A percentile compares a stretch with the other conserved stretches of the same genome.
phyloP scores from a whole-genome alignment of 108 stramenopile species.

The Nitzschia putrida region DNA sequence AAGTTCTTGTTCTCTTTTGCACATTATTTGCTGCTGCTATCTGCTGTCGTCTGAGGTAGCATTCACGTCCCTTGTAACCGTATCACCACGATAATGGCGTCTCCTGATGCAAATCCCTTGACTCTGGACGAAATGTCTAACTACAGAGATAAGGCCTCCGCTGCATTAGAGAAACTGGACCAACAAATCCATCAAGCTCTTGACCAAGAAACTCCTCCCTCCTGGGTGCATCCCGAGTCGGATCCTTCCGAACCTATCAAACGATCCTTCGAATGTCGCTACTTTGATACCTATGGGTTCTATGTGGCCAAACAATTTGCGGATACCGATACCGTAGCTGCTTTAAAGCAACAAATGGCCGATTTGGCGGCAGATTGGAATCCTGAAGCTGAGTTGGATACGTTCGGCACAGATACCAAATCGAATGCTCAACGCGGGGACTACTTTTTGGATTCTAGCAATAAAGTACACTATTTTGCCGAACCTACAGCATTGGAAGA shows the following conservation, averaged over 20 bases:
- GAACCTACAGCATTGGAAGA: slow-evolving; percentile 63
- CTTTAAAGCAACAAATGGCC: slow-evolving; percentile 69
- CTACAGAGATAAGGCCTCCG: slow-evolving; percentile 2
- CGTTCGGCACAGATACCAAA: slow-evolving; percentile 82
- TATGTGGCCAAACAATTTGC: slow-evolving; percentile 48
- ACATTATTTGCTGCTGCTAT: too few relatives aligned
- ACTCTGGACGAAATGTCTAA: slow-evolving; percentile 1
- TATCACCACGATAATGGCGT: too few relatives aligned
- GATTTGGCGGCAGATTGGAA: slow-evolving; percentile 61
- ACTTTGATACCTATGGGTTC: slow-evolving; percentile 75
- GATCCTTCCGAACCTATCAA: background rate
- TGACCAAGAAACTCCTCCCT: background rate
- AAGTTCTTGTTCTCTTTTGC: too few relatives aligned
- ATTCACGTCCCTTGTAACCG: too few relatives aligned
- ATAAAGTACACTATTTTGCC: slow-evolving; percentile 80
- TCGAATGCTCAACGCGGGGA: slow-evolving; percentile 78
- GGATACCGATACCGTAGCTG: slow-evolving; percentile 33
- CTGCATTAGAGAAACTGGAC: slow-evolving; percentile 3
- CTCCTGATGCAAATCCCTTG: too few relatives aligned
- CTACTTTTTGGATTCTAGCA: slow-evolving; percentile 86
- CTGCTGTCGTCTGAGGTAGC: too few relatives aligned
- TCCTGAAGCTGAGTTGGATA: slow-evolving; percentile 29
- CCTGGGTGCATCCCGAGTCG: slow-evolving; percentile 12
- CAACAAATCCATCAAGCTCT: background rate
- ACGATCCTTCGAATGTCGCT: slow-evolving; percentile 11